Base-by-base conservation (phyloP, 2,329 filamentous ascomycete genomes). In the Scedosporium dehoogii region DNA sequence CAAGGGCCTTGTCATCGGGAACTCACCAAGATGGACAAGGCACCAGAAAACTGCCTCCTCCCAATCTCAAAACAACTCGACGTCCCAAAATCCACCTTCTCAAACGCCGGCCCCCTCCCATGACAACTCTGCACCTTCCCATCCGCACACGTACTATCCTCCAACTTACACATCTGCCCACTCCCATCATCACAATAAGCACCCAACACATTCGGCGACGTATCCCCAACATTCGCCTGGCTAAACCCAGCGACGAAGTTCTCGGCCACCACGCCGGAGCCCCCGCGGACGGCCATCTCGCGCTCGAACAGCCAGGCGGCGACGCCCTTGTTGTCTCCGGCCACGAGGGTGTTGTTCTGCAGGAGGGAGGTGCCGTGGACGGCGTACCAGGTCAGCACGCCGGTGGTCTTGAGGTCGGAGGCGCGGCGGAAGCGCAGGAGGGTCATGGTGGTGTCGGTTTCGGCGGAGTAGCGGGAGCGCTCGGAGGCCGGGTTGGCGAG, bases 271-370 rank as follows among this genome's bases (percentile, higher is more conserved):
- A 82, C 84, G 10, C 76, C 78, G 2, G 75, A 70, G 51, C 51
- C 51, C 3, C n/a, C 21, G n/a, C 51, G 77, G 4, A 76, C 76
- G 48, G 76, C 74, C 62, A 89, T 82, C 51, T 83, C 83, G 68
- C 90, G 84, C 72, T 97, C 92, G 66, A 96, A 89, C 5, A 96
- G 78, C 70, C 88, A 89, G 0, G 92, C 90, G 2, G 93, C 92
- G 6, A 96, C 91, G 12, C 93, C 93, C 76, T 97, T 97, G 78
- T 97, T 97, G 73, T 97, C 93, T n/a, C 91, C 93, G 2, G 92
- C 87, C 59, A 94, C 85, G 14, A 96, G 80, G 0, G 92, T 97
- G 74, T 96, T 96, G 75, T 97, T 97, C 62, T 90, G 89, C 25
- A 92, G 85, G 74, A 97, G 84, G 0, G 91, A 96, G 0, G 93